Conservation (phyloP, 1,139 yeast genomes). For the Taiozyma sp. region DNA sequence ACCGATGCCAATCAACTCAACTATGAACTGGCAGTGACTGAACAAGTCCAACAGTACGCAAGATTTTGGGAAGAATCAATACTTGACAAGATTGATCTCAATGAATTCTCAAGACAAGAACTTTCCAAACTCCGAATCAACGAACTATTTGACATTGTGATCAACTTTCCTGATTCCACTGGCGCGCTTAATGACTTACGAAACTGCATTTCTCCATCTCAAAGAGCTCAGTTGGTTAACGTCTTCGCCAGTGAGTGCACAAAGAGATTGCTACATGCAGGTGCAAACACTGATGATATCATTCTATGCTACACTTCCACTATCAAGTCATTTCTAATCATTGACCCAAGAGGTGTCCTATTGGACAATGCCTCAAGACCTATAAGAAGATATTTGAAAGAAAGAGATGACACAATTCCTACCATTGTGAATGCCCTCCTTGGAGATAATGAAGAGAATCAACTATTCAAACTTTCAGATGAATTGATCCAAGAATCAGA, state of each 20-base stretch:
- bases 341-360: slow-evolving; percentile 88
- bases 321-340: slow-evolving; percentile 62
- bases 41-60: slow-evolving; percentile 6
- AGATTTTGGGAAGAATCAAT: slow-evolving; percentile 18
- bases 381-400: slow-evolving; percentile 58
- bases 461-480: slow-evolving; percentile 44
- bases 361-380: slow-evolving; percentile 76
- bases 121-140: slow-evolving; percentile 47
- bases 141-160: slow-evolving; percentile 65
- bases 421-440: slow-evolving; percentile 72
- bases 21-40: slow-evolving; percentile 7
- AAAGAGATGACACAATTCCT: slow-evolving; percentile 68
- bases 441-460: slow-evolving; percentile 39
- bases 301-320: slow-evolving; percentile 67
- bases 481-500: slow-evolving; percentile 36
- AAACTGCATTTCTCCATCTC: slow-evolving; percentile 33
- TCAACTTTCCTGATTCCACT: slow-evolving; percentile 52
- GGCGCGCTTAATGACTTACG: slow-evolving; percentile 64
- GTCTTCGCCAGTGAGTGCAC: slow-evolving; percentile 53
- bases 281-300: slow-evolving; percentile 75
- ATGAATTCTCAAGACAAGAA: slow-evolving; percentile 34
- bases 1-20: slow-evolving; percentile 8
- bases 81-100: slow-evolving; percentile 18
- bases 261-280: slow-evolving; percentile 64
- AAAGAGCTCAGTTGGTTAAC: slow-evolving; percentile 27